These are phyloP conservation scores for Blastosporella zonata DNA, from an alignment of 1,284 basidiomycete species.

Conservation along the genomic window DNA sequence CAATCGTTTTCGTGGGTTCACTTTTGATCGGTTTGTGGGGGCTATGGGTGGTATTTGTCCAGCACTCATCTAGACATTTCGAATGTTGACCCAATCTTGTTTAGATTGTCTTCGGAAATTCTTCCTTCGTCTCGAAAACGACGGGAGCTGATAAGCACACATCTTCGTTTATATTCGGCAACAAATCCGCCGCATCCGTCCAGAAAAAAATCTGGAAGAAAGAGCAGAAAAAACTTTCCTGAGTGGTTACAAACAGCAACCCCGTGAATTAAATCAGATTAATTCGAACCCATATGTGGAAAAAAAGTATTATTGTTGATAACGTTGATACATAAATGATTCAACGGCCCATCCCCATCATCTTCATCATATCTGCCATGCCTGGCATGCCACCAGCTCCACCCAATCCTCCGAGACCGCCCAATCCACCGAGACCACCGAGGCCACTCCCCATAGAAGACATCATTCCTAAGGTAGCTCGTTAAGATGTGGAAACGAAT, in stretches of 20 bases:
- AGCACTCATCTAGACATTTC: not conserved
- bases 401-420: constrained; percentile 55
- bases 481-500: constrained; percentile 3
- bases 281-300: not conserved
- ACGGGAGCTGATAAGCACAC: constrained; percentile 81
- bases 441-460: constrained; percentile 71
- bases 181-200: constrained; percentile 65
- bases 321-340: constrained; percentile 3
- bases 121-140: constrained; percentile 57
- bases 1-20: constrained; percentile 47
- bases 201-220: constrained; percentile 68
- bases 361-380: constrained; percentile 77
- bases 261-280: not conserved
- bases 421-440: constrained; percentile 53
- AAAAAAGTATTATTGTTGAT: no score
- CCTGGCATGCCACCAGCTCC: constrained; percentile 60
- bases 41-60: constrained; percentile 54
- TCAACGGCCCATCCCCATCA: constrained; percentile 74
- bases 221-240: constrained; percentile 18
- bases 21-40: constrained; percentile 61
- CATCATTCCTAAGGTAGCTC: constrained; percentile 66
- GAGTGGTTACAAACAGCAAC: no score
- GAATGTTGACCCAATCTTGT: not conserved
- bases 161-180: constrained; percentile 74
- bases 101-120: constrained; percentile 62